A percentile compares a stretch with the other conserved stretches of the same genome.
Conservation (phyloP, 2,329 filamentous ascomycete species). For the Aurifilum marmelostoma region DNA sequence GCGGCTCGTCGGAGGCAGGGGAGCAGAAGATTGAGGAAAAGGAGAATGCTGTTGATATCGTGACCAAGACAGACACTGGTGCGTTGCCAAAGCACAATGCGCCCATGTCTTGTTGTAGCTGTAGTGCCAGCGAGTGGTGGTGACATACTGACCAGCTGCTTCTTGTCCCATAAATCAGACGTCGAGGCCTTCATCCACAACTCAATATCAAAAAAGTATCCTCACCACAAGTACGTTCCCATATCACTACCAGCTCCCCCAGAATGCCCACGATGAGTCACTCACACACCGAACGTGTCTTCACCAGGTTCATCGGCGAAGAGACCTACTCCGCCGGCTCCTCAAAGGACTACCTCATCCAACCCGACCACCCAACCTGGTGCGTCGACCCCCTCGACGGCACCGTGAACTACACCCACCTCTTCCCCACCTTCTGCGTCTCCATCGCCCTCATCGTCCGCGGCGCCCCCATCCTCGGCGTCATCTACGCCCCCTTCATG, state of each 20-base stretch:
- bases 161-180: conserved; percentile 48
- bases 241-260: no score
- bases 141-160: conserved; percentile 2
- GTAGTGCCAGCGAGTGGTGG: background rate
- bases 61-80: conserved; percentile 78
- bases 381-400: conserved; percentile 77
- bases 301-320: conserved; percentile 72
- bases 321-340: conserved; percentile 73
- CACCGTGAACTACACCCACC: conserved; percentile 81
- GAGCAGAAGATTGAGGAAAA: conserved; percentile 60
- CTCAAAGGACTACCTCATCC: conserved; percentile 70
- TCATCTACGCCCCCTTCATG: conserved; percentile 73
- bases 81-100: conserved; percentile 30
- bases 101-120: background rate
- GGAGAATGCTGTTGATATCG: conserved; percentile 75
- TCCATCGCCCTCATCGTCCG: conserved; percentile 71
- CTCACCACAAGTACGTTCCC: conserved; percentile 64
- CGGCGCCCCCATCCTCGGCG: conserved; percentile 65
- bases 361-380: conserved; percentile 66
- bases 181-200: conserved; percentile 71
- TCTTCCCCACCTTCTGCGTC: conserved; percentile 82
- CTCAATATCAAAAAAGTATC: conserved; percentile 63
- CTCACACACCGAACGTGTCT: background rate
- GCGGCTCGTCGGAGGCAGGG: conserved; percentile 37
- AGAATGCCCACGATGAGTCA: no score